Conservation (phyloP, 1,284 basidiomycete species). For the Athelia psychrophila region DNA sequence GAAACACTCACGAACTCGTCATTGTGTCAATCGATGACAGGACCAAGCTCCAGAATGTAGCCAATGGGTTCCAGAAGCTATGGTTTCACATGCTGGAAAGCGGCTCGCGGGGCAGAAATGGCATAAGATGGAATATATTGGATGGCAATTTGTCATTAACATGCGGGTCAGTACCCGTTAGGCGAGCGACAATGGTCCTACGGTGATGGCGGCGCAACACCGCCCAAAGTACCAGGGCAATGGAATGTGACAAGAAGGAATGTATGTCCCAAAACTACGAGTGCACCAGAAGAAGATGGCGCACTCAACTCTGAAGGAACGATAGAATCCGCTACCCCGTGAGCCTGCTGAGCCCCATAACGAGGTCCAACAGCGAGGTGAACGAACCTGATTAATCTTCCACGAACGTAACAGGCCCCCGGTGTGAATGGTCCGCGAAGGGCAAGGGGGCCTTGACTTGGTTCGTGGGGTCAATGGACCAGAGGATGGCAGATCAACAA, state of each 20-base stretch:
- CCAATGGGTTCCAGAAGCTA: too few species aligned
- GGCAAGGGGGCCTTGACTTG: conserved; percentile 48
- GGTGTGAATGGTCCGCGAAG: conserved; percentile 21
- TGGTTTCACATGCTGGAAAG: too few species aligned
- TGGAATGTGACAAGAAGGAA: conserved; percentile 12
- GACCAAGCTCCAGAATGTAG: too few species aligned
- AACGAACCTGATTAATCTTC: conserved; percentile 37
- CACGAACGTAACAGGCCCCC: conserved; percentile 58
- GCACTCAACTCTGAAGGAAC: conserved; percentile 59
- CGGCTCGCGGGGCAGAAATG: too few species aligned
- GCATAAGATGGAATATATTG: too few species aligned
- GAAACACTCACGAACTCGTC: too few species aligned
- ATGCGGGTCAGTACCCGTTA: too few species aligned
- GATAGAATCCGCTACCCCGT: conserved; percentile 32
- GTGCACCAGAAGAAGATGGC: conserved; percentile 29
- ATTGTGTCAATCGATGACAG: too few species aligned
- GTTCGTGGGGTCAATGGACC: conserved; percentile 42
- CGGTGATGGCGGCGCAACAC: too few species aligned
- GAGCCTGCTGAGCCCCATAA: conserved; percentile 43
- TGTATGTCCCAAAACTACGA: conserved; percentile 65
- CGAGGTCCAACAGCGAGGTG: conserved; percentile 39
- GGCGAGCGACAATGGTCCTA: too few species aligned
- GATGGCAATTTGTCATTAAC: too few species aligned
- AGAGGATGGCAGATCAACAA: neutral
- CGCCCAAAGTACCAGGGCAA: too few species aligned